Evolutionary conservation across 768 basidiomycete species (phyloP).

Genomic region (Lentinula edodes): DNA sequence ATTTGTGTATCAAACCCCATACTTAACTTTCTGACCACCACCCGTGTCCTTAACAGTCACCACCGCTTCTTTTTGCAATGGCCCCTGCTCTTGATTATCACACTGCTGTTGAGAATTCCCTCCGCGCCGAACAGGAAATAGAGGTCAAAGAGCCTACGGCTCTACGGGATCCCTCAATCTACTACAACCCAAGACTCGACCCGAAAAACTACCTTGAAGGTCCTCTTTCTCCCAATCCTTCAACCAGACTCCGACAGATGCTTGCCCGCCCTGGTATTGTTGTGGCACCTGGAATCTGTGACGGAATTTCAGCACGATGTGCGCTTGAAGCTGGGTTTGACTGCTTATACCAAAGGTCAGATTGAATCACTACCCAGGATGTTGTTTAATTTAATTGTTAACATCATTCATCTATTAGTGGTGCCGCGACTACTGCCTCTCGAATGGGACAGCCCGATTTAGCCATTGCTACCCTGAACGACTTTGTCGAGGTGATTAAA

Average conservation of each 20-base stretch:
- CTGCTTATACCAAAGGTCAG: constrained; percentile 70
- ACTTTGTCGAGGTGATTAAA: constrained; percentile 58
- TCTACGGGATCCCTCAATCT: constrained; percentile 20
- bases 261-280: constrained; percentile 71
- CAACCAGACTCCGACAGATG: constrained; percentile 68
- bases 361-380: neutral
- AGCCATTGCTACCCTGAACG: constrained; percentile 73
- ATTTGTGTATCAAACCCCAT: neutral
- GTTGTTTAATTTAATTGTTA: neutral
- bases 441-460: constrained; percentile 75
- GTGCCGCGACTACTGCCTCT: constrained; percentile 77
- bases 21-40: neutral
- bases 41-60: neutral
- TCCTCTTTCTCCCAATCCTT: constrained; percentile 60
- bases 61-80: neutral
- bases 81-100: constrained; percentile 7
- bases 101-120: constrained; percentile 2
- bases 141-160: neutral
- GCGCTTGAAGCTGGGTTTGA: constrained; percentile 76
- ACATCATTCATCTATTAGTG: constrained; percentile 27
- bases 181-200: constrained; percentile 66
- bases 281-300: constrained; percentile 78
- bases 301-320: constrained; percentile 75
- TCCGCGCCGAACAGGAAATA: neutral
- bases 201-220: constrained; percentile 65